phyloP scores from a whole-genome alignment of 1,284 basidiomycete species.

The Farysia itapuensis region DNA sequence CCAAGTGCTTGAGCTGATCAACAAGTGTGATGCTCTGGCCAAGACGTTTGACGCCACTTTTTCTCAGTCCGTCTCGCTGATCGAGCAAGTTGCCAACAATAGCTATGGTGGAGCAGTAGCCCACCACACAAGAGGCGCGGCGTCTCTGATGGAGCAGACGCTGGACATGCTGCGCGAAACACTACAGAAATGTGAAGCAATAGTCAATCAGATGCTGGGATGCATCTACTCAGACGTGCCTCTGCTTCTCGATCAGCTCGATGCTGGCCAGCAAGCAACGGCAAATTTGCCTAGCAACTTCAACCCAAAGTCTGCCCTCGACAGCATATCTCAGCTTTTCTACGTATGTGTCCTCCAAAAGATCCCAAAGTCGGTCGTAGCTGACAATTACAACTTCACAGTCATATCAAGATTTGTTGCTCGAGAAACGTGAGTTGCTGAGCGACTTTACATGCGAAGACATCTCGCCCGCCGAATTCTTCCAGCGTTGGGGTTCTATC shows the following conservation, averaged over 20 bases:
- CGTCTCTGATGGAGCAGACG: slow-evolving; percentile 3
- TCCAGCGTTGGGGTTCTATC: slow-evolving; percentile 30
- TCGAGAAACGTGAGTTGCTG: slow-evolving; percentile 46
- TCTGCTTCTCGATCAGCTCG: slow-evolving; percentile 41
- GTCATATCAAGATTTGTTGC: slow-evolving; percentile 51
- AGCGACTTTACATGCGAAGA: slow-evolving; percentile 56
- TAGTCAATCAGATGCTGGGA: slow-evolving; percentile 6
- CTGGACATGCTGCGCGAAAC: slow-evolving; percentile 7
- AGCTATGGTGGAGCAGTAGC: too few species aligned
- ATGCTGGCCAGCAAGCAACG: slow-evolving; percentile 10
- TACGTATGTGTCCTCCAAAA: slow-evolving; percentile 34
- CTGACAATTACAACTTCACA: slow-evolving; percentile 4
- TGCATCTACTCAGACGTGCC: slow-evolving; percentile 24
- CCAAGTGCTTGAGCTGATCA: slow-evolving; percentile 26
- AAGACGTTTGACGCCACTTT: slow-evolving; percentile 15
- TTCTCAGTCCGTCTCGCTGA: background rate
- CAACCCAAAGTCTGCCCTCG: slow-evolving; percentile 45
- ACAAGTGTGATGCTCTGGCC: slow-evolving; percentile 22
- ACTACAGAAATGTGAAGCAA: slow-evolving; percentile 10
- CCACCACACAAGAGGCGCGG: too few species aligned
- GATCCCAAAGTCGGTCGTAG: too few species aligned
- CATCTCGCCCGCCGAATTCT: slow-evolving; percentile 31
- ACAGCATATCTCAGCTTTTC: slow-evolving; percentile 44
- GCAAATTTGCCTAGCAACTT: slow-evolving; percentile 11
- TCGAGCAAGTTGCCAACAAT: background rate